Evolutionary conservation across 768 basidiomycete species (phyloP).

Genomic region (Panellus pusillus): DNA sequence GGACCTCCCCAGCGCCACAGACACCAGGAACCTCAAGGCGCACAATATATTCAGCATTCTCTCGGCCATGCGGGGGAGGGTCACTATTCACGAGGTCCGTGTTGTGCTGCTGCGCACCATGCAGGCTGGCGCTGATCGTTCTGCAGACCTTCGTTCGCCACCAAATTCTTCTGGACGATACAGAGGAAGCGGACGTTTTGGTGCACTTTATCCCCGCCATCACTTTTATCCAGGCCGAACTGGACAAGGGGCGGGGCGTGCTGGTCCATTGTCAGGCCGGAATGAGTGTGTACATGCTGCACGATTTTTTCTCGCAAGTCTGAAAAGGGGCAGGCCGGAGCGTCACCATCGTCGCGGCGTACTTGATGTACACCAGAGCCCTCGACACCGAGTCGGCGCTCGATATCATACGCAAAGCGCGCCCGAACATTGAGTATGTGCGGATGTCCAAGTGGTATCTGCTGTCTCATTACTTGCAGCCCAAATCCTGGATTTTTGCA

Average conservation of each 20-base stretch:
- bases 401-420: slow-evolving; percentile 60
- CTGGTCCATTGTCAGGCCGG: slow-evolving; percentile 92
- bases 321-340: slow-evolving; percentile 62
- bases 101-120: slow-evolving; percentile 14
- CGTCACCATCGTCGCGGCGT: slow-evolving; percentile 83
- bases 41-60: slow-evolving; percentile 77
- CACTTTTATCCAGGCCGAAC: slow-evolving; percentile 77
- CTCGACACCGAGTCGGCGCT: slow-evolving; percentile 62
- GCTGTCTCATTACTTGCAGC: slow-evolving; percentile 37
- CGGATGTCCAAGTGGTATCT: neutral
- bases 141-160: slow-evolving; percentile 74
- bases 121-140: neutral
- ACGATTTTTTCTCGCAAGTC: neutral
- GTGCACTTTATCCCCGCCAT: slow-evolving; percentile 77
- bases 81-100: slow-evolving; percentile 62
- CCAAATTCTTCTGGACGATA: slow-evolving; percentile 79
- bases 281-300: slow-evolving; percentile 58
- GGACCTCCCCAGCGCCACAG: slow-evolving; percentile 67
- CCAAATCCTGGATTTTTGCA: slow-evolving; percentile 84
- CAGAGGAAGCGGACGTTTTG: slow-evolving; percentile 74
- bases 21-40: slow-evolving; percentile 59
- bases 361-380: slow-evolving; percentile 75
- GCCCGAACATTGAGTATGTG: slow-evolving; percentile 68
- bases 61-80: slow-evolving; percentile 67
- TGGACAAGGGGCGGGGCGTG: slow-evolving; percentile 74